Evolutionary conservation across 2,329 filamentous ascomycete species (phyloP), one percentile per base, ranked within the genome.

Genomic region (Cladosporium sp.): DNA sequence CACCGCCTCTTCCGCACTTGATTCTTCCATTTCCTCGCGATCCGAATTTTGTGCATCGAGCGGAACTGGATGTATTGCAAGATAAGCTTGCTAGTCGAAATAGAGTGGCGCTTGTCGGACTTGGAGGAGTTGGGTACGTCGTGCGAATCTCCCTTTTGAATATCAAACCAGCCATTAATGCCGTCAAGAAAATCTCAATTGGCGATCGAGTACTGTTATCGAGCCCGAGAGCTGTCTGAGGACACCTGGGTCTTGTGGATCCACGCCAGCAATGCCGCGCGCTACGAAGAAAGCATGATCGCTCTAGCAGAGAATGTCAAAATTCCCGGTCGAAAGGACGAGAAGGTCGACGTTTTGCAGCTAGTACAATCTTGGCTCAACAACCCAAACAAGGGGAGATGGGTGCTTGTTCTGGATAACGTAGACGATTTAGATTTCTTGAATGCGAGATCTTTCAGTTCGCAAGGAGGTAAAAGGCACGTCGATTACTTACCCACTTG

Each of bases 361-460:
- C 32, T 47, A 3, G 6, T 47, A 9, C 33, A 18, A 12, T 25
- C 13, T 18, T 62, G 58, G 59, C 57, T 62, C 3, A n/a, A 32
- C 9, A 35, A 62, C 36, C 19, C 20, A 18, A 19, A 20, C 9
- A 13, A 20, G 1, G 18, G 47, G 3, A 49, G 30, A 11, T 63
- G 59, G 61, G 19, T 62, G 18, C 6, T 63, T 3, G 50, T 61
- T 3, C 42, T 62, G 9, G 59, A 62, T 48, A 61, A 62, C 39
- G 57, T 38, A 3, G 60, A 63, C 41, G 55, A 61, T 36, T 52
- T 46, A 3, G 15, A 27, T 16, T 42, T 55, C 27, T 38, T 49
- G 2, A 38, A 12, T 11, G 9, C 12, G 3, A 40, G 8, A 1
- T 12, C 15, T 8, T 8, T 7, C n/a, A 15, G 22, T 32, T 27